Evolutionary conservation across 768 basidiomycete genomes (phyloP).

Genomic region (Omphalotus guepiniiformis): DNA sequence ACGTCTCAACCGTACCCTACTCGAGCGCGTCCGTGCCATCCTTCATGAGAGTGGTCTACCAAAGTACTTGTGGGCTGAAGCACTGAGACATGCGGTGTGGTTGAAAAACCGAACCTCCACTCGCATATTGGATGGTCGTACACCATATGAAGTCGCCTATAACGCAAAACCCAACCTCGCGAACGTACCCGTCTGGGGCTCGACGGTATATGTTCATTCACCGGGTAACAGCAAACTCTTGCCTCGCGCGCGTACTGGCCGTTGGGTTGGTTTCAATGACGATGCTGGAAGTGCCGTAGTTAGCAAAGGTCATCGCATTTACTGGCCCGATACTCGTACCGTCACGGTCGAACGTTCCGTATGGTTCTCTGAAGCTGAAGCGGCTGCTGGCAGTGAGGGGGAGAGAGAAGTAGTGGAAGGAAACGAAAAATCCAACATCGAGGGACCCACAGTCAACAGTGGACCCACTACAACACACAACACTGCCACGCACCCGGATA

Average conservation of each 20-base stretch:
- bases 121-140: conserved; percentile 15
- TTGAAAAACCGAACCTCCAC: conserved; percentile 24
- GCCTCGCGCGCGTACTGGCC: conserved; percentile 18
- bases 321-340: conserved; percentile 19
- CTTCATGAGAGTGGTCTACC: conserved; percentile 32
- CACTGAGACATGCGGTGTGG: conserved; percentile 20
- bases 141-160: conserved; percentile 19
- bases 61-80: conserved; percentile 29
- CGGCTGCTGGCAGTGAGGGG: conserved; percentile 11
- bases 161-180: conserved; percentile 20
- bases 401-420: neutral
- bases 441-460: neutral
- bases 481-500: neutral
- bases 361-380: conserved; percentile 21
- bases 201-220: conserved; percentile 18
- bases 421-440: neutral
- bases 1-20: conserved; percentile 31
- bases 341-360: conserved; percentile 29
- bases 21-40: conserved; percentile 30
- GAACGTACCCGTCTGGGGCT: conserved; percentile 19
- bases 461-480: neutral
- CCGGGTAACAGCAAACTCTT: conserved; percentile 23
- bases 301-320: conserved; percentile 28
- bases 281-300: conserved; percentile 6
- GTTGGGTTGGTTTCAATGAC: conserved; percentile 33